A percentile compares a stretch with the other conserved stretches of the same genome.
phyloP scores from a whole-genome alignment of 768 basidiomycete genomes.

The Stropharia rugosoannulata region DNA sequence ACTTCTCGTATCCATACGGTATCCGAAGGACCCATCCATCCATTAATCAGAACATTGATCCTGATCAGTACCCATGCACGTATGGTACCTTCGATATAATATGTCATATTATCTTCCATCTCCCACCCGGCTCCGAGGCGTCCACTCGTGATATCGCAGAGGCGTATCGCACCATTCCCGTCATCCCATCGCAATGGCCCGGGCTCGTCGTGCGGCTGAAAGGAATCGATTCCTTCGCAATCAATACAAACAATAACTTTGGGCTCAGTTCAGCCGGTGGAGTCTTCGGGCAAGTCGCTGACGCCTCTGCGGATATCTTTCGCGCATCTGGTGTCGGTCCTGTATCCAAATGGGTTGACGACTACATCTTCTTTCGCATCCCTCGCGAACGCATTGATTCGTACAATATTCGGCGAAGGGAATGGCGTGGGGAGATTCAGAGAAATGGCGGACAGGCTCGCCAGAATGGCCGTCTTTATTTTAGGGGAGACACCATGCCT shows the following conservation, averaged over 20 bases:
- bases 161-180: slow-evolving; percentile 26
- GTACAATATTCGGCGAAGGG: slow-evolving; percentile 21
- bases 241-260: slow-evolving; percentile 26
- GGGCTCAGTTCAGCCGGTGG: slow-evolving; percentile 18
- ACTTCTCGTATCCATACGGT: slow-evolving; percentile 28
- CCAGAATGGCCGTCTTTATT: slow-evolving; percentile 20
- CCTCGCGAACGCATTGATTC: slow-evolving; percentile 11
- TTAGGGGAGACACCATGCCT: slow-evolving; percentile 14
- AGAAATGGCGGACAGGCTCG: background rate
- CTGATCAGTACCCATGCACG: slow-evolving; percentile 35
- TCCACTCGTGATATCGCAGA: slow-evolving; percentile 23
- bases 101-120: slow-evolving; percentile 22
- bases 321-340: slow-evolving; percentile 25
- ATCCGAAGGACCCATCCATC: slow-evolving; percentile 13
- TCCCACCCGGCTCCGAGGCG: slow-evolving; percentile 36
- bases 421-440: slow-evolving; percentile 1
- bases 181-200: slow-evolving; percentile 36
- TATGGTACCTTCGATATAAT: slow-evolving; percentile 40
- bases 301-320: slow-evolving; percentile 22
- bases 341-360: slow-evolving; percentile 30
- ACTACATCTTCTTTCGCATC: slow-evolving; percentile 29
- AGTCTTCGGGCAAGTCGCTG: slow-evolving; percentile 20
- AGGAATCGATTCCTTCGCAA: slow-evolving; percentile 10
- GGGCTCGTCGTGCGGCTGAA: slow-evolving; percentile 24
- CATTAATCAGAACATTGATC: slow-evolving; percentile 27